phyloP scores from a whole-genome alignment of 2,329 filamentous ascomycete species.

The Aspergillus sp. region DNA sequence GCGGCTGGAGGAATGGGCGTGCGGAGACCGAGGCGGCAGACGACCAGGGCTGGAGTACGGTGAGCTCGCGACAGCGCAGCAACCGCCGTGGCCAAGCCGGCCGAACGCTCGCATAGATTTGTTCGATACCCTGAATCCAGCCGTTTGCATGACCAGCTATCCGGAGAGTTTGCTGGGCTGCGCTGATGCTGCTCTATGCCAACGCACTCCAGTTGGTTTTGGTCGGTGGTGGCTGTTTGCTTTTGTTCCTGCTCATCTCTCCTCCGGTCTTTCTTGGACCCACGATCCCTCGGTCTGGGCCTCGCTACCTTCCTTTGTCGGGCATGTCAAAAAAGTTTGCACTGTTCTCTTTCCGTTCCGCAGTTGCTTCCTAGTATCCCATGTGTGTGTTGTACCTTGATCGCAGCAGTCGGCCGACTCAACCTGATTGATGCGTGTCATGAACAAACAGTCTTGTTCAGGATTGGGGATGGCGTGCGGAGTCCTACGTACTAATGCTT shows the following conservation, averaged over 20 bases:
- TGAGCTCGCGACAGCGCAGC: constrained; percentile 35
- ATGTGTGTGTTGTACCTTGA: constrained; percentile 4
- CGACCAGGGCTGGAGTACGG: constrained; percentile 42
- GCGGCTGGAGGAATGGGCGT: constrained; percentile 33
- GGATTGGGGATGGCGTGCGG: constrained; percentile 17
- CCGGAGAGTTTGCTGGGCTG: too few species aligned
- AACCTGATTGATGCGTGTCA: too few species aligned
- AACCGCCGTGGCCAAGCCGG: constrained; percentile 34
- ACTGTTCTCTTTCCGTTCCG: constrained; percentile 9
- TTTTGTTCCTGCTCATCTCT: constrained; percentile 12
- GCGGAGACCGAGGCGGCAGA: constrained; percentile 26
- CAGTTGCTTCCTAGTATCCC: constrained; percentile 11
- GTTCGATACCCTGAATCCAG: constrained; percentile 24
- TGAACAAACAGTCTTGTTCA: too few species aligned
- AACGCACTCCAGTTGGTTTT: constrained; percentile 10
- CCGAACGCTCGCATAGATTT: constrained; percentile 32
- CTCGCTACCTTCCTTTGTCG: constrained; percentile 24
- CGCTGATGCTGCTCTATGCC: too few species aligned
- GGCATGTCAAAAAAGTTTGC: constrained; percentile 31
- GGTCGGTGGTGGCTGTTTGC: constrained; percentile 16
- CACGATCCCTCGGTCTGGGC: constrained; percentile 24
- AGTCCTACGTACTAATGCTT: constrained; percentile 9
- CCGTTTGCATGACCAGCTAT: constrained; percentile 1
- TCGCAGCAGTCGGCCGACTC: too few species aligned
- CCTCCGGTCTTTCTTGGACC: constrained; percentile 14